phyloP scores from a whole-genome alignment of 192 early-diverging fungal genomes.

The Entomortierella parvispora region DNA sequence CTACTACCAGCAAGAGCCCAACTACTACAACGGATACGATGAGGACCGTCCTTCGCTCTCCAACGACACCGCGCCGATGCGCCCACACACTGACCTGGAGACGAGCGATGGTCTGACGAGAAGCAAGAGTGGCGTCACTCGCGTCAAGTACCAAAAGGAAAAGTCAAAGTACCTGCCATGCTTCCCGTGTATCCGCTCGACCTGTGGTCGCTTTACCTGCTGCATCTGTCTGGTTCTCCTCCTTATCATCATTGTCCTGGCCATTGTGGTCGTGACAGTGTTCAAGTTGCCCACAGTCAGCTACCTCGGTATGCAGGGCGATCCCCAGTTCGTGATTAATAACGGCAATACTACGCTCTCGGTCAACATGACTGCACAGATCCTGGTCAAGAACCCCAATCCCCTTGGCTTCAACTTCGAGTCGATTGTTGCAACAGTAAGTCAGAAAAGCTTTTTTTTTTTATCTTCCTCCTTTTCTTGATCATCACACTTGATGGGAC shows the following conservation, averaged over 20 bases:
- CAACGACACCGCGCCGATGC: conserved; percentile 48
- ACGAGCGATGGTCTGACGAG: conserved; percentile 32
- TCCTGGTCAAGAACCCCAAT: conserved; percentile 60
- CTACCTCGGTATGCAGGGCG: conserved; percentile 19
- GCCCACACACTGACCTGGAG: conserved; percentile 20
- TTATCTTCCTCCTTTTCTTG: background rate
- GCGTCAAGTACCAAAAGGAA: conserved; percentile 38
- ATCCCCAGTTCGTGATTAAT: conserved; percentile 15
- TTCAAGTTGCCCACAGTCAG: conserved; percentile 59
- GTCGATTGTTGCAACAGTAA: conserved; percentile 58
- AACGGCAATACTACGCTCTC: conserved; percentile 33
- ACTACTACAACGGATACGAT: conserved; percentile 50
- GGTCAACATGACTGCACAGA: conserved; percentile 46
- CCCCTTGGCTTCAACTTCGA: conserved; percentile 57
- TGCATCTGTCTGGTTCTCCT: conserved; percentile 55
- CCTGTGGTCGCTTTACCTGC: conserved; percentile 56
- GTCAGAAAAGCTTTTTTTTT: conserved; percentile 11
- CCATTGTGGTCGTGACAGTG: conserved; percentile 49
- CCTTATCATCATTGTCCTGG: conserved; percentile 46
- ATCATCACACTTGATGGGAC: no score
- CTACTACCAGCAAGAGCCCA: background rate
- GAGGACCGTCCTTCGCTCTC: conserved; percentile 49
- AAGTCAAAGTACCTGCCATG: conserved; percentile 45
- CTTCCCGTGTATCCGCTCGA: conserved; percentile 53
- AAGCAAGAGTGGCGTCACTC: conserved; percentile 38